A percentile compares a stretch with the other conserved stretches of the same genome.
These are phyloP conservation scores for Colletotrichum sublineola DNA, from an alignment of 2,329 filamentous ascomycete genomes.

Conservation along the genomic window DNA sequence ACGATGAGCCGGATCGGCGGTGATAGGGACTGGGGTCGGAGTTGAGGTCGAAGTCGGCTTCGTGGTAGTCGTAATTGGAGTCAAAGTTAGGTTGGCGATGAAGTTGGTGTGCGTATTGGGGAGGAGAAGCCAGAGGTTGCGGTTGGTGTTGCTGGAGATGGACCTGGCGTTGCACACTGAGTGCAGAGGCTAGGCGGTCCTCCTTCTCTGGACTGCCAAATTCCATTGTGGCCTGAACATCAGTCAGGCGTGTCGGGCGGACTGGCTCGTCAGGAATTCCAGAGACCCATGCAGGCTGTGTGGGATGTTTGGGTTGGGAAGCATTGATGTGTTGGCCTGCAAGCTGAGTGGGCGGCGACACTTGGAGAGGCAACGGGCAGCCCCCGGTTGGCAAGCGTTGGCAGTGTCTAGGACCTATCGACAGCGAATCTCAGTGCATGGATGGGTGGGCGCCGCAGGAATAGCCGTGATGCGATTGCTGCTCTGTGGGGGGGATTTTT, in stretches of 20 bases:
- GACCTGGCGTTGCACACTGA: conserved; percentile 46
- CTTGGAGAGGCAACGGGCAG: conserved; percentile 43
- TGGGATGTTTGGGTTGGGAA: conserved; percentile 53
- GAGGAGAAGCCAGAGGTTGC: conserved; percentile 43
- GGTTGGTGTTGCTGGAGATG: conserved; percentile 46
- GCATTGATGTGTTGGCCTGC: conserved; percentile 63
- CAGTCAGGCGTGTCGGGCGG: conserved; percentile 58
- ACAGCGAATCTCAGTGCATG: conserved; percentile 43
- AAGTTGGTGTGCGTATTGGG: conserved; percentile 46
- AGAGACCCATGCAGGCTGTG: conserved; percentile 58
- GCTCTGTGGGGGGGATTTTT: conserved; percentile 36
- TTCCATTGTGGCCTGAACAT: conserved; percentile 65
- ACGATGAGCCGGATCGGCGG: conserved; percentile 43
- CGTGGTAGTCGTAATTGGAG: conserved; percentile 46
- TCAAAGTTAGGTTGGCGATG: conserved; percentile 45
- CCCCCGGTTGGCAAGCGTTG: conserved; percentile 41
- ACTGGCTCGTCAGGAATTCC: conserved; percentile 57
- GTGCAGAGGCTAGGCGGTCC: conserved; percentile 50
- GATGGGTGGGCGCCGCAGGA: conserved; percentile 40
- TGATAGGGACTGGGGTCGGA: conserved; percentile 47
- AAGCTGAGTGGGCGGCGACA: conserved; percentile 51
- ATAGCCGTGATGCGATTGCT: conserved; percentile 40
- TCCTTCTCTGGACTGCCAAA: conserved; percentile 60
- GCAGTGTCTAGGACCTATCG: conserved; percentile 42
- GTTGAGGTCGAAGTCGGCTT: conserved; percentile 48